These are phyloP conservation scores for Naegleria lovaniensis DNA, from an alignment of 208 protist species.

Conservation along the genomic window DNA sequence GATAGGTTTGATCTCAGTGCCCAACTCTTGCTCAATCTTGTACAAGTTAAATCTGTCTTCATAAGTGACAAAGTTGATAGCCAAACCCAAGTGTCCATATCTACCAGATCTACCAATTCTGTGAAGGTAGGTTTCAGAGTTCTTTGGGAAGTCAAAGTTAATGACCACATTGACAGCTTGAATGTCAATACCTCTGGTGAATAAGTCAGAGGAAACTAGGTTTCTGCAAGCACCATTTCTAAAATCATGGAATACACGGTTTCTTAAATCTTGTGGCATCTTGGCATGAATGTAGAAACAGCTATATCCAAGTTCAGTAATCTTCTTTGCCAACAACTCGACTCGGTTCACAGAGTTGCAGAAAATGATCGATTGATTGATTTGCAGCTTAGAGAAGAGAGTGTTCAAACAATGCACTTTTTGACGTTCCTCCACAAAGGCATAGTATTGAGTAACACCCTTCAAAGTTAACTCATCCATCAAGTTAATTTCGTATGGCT, in stretches of 20 bases:
- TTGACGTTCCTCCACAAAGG: constrained; percentile 96
- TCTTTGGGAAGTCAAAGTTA: constrained; percentile 99
- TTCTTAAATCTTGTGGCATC: constrained; percentile 95
- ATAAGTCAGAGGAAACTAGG: constrained; percentile 97
- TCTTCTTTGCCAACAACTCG: constrained; percentile 97
- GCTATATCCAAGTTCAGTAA: constrained; percentile 97
- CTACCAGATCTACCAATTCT: constrained; percentile 87
- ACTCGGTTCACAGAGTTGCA: constrained; percentile 98
- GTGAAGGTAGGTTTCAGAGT: constrained; percentile 95
- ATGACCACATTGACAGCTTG: constrained; percentile 99
- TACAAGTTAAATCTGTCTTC: constrained; percentile 88
- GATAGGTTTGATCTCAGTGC: constrained; percentile 98
- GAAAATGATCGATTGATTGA: constrained; percentile 99
- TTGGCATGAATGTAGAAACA: constrained; percentile 99
- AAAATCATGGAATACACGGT: constrained; percentile 98
- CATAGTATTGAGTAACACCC: constrained; percentile 98
- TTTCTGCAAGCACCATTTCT: constrained; percentile 92
- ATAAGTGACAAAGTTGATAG: constrained; percentile 98
- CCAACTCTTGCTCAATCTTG: constrained; percentile 96
- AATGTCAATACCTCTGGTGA: constrained; percentile 99
- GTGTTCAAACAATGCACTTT: constrained; percentile 99
- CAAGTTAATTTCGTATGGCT: constrained; percentile 96
- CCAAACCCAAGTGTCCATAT: constrained; percentile 95
- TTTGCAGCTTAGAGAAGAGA: constrained; percentile 96
- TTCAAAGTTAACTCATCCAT: constrained; percentile 97